Evolutionary conservation across 176 grass and related monocot species (phyloP).

Genomic region (Eremochloa ophiuroides): DNA sequence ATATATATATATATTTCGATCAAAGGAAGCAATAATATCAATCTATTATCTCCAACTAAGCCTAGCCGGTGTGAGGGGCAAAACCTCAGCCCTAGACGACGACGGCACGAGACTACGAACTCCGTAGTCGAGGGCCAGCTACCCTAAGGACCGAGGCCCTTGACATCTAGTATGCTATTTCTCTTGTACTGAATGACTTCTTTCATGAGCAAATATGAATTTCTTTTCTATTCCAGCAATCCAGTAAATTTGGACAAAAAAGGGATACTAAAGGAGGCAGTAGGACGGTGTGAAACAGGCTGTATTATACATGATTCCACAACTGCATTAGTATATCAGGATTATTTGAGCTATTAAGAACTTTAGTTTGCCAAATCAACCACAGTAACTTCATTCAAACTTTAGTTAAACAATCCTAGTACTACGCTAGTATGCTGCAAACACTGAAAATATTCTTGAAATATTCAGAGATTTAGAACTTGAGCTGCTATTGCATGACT

Average conservation of each 20-base stretch:
- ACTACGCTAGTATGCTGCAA: not conserved
- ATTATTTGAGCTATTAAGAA: not conserved
- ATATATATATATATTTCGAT: too few species aligned
- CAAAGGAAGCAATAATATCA: too few species aligned
- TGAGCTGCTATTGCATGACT: not conserved
- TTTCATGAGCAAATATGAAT: not conserved
- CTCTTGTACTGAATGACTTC: too few species aligned
- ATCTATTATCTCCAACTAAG: too few species aligned
- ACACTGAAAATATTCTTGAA: not conserved
- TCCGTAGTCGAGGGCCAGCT: too few species aligned
- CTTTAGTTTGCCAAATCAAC: not conserved
- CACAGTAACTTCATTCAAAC: not conserved
- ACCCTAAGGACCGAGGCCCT: too few species aligned
- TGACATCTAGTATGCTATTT: too few species aligned
- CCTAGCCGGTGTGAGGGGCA: too few species aligned
- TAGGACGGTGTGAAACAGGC: slow-evolving; percentile 14
- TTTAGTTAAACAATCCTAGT: not conserved
- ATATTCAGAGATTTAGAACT: slow-evolving; percentile 12
- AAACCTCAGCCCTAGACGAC: too few species aligned
- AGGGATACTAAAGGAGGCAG: slow-evolving; percentile 3
- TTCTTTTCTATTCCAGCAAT: slow-evolving; percentile 23
- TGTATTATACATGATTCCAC: not conserved
- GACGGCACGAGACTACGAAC: too few species aligned
- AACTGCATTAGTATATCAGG: not conserved
- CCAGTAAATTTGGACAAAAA: slow-evolving; percentile 26